phyloP scores from a whole-genome alignment of 345 rosid genomes.

The Conringia planisiliqua region DNA sequence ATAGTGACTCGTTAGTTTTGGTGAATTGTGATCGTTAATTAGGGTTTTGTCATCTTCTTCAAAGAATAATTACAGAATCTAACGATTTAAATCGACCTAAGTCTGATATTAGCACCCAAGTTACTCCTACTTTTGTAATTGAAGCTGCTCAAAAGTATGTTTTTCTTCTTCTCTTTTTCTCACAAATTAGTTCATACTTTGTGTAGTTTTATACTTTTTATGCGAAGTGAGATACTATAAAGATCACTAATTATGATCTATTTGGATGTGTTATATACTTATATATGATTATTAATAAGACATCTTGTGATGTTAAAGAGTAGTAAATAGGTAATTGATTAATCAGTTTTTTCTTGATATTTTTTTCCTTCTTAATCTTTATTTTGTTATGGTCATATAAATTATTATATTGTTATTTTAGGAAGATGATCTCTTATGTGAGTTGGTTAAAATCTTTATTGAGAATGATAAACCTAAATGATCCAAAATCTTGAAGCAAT shows the following conservation, averaged over 20 bases:
- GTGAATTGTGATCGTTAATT: too few species aligned
- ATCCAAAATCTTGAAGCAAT: conserved; percentile 56
- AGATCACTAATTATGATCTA: not conserved
- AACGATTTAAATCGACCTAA: not conserved
- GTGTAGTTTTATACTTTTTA: not conserved
- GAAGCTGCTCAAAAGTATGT: not conserved
- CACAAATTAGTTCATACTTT: not conserved
- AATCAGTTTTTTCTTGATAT: not conserved
- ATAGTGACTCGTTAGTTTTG: too few species aligned
- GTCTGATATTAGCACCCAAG: not conserved
- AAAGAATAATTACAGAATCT: not conserved
- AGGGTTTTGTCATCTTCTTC: too few species aligned
- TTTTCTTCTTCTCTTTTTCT: not conserved
- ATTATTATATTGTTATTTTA: not conserved
- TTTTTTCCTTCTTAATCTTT: not conserved
- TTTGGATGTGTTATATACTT: not conserved
- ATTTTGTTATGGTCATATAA: not conserved
- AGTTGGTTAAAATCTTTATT: not conserved
- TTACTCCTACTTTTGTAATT: not conserved
- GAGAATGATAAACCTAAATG: conserved; percentile 34
- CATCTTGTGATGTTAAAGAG: too few species aligned
- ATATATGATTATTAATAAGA: not conserved
- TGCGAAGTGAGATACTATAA: not conserved
- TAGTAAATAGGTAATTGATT: too few species aligned
- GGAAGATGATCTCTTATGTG: not conserved